Base-by-base conservation (phyloP, 176 grass and related monocot genomes). In the Pharus latifolius region DNA sequence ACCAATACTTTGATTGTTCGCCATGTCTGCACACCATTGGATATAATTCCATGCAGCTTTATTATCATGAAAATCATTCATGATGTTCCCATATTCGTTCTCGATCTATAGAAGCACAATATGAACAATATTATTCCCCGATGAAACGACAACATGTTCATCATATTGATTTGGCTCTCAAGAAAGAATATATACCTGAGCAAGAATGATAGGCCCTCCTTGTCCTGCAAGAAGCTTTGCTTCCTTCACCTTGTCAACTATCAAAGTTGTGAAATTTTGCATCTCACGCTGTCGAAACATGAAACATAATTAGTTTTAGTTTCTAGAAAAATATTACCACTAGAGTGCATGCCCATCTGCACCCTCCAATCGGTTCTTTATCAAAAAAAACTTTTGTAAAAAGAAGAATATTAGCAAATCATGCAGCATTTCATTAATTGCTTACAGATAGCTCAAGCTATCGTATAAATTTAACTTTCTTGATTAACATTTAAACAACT, bases 11-110 rank as follows among this genome's bases (percentile, higher is more conserved):
- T 60, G 60, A 14, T 35, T 63, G 55, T 19, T 26, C 22, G 73
- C 81, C 73, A 84, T 71, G 16, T 50, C 47, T 37, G 46, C 81
- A 52, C 73, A 67, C 81, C 81, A 84, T 18, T 78, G 29, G 44
- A 84, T 35, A 35, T 84, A 84, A 84, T 18, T 78, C 6, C 11
- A 41, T 31, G 70, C 54, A 0, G 70, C 56, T 12, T 76, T 76
- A 1, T 57, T 43, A 22, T 22, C 73, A 17, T 78, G 15, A 18
- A 65, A 56, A 27, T 47, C 69, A 0, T 31, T 12, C 70, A 77
- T 69, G 11, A 91, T 41, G 22, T 87, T 83, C 2, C 83, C 88
- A 34, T 84, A 84, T 52, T 84, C 81, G 44, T 84, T 84, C 44
- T 84, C 81, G 26, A 84, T 61, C 73, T 84, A 42, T 45, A 11